Conservation (phyloP, 192 early-diverging fungal genomes). For the Polychytrium aggregatum region DNA sequence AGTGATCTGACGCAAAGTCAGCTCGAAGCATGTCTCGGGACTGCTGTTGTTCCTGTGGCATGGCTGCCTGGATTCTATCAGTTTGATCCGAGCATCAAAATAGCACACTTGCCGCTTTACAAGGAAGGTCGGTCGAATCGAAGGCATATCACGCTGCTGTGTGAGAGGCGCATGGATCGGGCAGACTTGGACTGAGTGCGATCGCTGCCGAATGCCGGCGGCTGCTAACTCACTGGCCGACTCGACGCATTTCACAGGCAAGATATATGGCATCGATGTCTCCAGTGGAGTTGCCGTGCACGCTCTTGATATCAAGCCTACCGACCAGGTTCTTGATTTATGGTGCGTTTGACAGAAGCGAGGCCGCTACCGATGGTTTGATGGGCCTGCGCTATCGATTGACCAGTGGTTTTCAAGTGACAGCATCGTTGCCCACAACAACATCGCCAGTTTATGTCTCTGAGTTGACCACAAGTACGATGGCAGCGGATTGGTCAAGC, state of each 20-base stretch:
- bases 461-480: too few relatives aligned
- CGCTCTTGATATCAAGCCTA: constrained; percentile 56
- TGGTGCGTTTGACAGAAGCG: constrained; percentile 26
- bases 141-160: constrained; percentile 5
- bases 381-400: too few relatives aligned
- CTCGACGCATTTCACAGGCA: too few relatives aligned
- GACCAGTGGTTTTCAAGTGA: too few relatives aligned
- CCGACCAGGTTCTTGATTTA: constrained; percentile 83
- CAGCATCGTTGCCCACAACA: too few relatives aligned
- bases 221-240: too few relatives aligned
- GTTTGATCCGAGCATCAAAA: constrained; percentile 20
- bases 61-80: constrained; percentile 42
- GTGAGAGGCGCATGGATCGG: constrained; percentile 5
- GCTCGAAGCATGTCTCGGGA: constrained; percentile 32
- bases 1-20: too few relatives aligned
- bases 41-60: constrained; percentile 30
- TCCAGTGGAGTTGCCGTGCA: constrained; percentile 75
- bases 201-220: too few relatives aligned
- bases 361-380: too few relatives aligned
- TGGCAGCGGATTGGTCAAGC: too few relatives aligned
- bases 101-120: constrained; percentile 40
- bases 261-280: constrained; percentile 68
- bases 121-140: constrained; percentile 7
- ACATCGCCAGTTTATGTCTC: too few relatives aligned
- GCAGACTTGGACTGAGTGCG: too few relatives aligned